Conservation (phyloP, 2,329 filamentous ascomycete species). For the Penicillium polonicum region DNA sequence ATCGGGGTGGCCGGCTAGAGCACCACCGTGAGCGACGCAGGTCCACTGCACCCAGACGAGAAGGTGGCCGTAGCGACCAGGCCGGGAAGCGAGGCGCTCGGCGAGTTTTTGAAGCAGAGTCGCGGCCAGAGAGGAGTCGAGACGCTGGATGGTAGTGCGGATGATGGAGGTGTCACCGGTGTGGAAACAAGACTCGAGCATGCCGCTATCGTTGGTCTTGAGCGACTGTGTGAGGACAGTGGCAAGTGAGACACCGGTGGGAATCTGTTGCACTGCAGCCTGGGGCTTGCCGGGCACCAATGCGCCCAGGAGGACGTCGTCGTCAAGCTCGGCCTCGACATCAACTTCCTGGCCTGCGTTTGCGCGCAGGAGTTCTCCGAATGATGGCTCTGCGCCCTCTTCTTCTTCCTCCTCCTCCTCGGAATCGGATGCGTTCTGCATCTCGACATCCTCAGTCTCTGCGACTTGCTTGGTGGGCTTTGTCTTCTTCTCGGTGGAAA, state of each 20-base stretch:
- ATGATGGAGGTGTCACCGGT: conserved; percentile 74
- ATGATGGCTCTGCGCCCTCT: conserved; percentile 62
- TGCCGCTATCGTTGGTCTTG: conserved; percentile 82
- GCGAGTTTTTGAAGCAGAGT: conserved; percentile 79
- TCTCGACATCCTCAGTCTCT: conserved; percentile 42
- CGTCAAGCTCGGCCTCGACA: conserved; percentile 57
- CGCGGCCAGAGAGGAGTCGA: conserved; percentile 80
- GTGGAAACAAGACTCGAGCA: conserved; percentile 90
- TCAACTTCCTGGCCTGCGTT: conserved; percentile 72
- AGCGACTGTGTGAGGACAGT: conserved; percentile 93
- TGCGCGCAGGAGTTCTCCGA: conserved; percentile 78
- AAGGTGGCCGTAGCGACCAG: conserved; percentile 83
- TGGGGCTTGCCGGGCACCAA: conserved; percentile 48
- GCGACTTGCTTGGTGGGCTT: conserved; percentile 21
- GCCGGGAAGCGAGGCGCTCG: conserved; percentile 79
- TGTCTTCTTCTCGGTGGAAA: conserved; percentile 21
- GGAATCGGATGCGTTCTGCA: conserved; percentile 37
- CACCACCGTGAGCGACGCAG: conserved; percentile 85
- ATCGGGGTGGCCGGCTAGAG: conserved; percentile 81
- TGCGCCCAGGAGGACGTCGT: conserved; percentile 43
- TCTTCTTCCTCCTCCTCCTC: conserved; percentile 42
- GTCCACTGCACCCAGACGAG: conserved; percentile 98
- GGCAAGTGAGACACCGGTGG: conserved; percentile 75
- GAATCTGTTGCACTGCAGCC: conserved; percentile 54
- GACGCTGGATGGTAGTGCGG: conserved; percentile 82